Evolutionary conservation across 2,329 filamentous ascomycete genomes (phyloP), one percentile per base, ranked within the genome.

Genomic region (Sporothrix variecibatus): DNA sequence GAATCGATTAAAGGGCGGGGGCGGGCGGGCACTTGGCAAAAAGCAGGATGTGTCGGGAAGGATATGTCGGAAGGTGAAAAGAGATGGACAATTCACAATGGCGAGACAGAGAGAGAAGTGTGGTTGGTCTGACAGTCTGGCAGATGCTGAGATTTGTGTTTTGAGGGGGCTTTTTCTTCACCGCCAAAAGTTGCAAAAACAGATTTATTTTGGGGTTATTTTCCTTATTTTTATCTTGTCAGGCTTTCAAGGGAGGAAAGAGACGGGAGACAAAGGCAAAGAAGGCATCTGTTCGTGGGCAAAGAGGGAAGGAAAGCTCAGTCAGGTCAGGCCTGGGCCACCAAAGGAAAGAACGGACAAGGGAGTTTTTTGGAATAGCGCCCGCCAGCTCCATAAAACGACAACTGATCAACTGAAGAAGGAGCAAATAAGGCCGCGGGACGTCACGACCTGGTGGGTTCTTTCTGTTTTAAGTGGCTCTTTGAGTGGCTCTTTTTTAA

Each of bases 341-440:
- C 43, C 43, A 49, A 60, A 60, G 56, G 56, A 31, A 64, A 64
- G 60, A 23, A 28, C 62, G 34, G 62, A 65, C 34, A 28, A 38
- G 64, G 40, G 40, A n/a, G 65, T 40, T 49, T 31, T 67, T 68
- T 49, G 65, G 65, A 43, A 68, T 68, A 68, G 65, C 65, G 65
- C 65, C 65, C 26, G 17, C 26, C 40, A n/a, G 65, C 26, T 34
- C 65, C 65, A 68, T 51, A 68, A 51, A 68, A 43, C 43, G 11
- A 51, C 17, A 31, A 68, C 7, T 31, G 65, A 49, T 31, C 40
- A 31, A 56, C 40, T n/a, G 65, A 68, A 34, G 51, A 49, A 73
- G 72, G 64, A 51, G 49, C 43, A 49, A 67, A 72, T 46, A 72
- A 23, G 71, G 46, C 58, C 43, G 71, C 71, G 62, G 60, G 64